These are phyloP conservation scores for Trichoderma sp. DNA, from an alignment of 2,329 filamentous ascomycete genomes.

Conservation along the genomic window DNA sequence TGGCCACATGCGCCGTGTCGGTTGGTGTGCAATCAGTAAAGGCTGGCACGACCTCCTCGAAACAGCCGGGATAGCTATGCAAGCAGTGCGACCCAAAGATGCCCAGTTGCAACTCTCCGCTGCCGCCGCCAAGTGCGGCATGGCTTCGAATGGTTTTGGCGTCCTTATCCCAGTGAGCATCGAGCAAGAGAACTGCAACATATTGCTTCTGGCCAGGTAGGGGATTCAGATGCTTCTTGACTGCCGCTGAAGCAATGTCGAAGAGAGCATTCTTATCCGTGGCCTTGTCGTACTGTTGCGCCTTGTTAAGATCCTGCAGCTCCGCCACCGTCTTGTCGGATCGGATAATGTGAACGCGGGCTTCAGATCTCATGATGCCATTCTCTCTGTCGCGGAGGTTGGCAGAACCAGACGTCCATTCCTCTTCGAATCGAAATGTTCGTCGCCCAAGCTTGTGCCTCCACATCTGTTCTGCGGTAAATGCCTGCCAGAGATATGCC, in stretches of 20 bases:
- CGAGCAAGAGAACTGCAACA: conserved; percentile 81
- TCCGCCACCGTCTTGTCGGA: conserved; percentile 81
- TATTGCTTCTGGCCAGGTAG: conserved; percentile 78
- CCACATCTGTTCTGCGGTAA: conserved; percentile 95
- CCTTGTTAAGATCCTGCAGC: conserved; percentile 71
- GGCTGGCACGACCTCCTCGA: conserved; percentile 86
- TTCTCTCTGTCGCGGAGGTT: conserved; percentile 70
- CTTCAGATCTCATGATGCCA: conserved; percentile 81
- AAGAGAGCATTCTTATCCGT: conserved; percentile 72
- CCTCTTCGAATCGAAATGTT: conserved; percentile 87
- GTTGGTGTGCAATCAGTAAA: conserved; percentile 90
- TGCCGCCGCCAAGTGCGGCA: conserved; percentile 74
- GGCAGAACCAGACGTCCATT: conserved; percentile 83
- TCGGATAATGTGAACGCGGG: conserved; percentile 82
- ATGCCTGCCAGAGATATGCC: conserved; percentile 95
- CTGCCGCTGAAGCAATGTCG: conserved; percentile 71
- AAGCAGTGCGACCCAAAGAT: conserved; percentile 91
- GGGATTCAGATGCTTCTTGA: conserved; percentile 73
- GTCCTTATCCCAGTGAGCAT: conserved; percentile 80
- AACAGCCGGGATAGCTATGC: conserved; percentile 82
- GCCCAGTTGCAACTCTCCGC: conserved; percentile 73
- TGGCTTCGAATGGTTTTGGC: conserved; percentile 72
- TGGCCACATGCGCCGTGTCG: conserved; percentile 74
- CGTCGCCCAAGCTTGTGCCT: conserved; percentile 82
- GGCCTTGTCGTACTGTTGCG: conserved; percentile 72